phyloP scores from a whole-genome alignment of 1,284 basidiomycete genomes.

The Cryptococcus amylolentus region DNA sequence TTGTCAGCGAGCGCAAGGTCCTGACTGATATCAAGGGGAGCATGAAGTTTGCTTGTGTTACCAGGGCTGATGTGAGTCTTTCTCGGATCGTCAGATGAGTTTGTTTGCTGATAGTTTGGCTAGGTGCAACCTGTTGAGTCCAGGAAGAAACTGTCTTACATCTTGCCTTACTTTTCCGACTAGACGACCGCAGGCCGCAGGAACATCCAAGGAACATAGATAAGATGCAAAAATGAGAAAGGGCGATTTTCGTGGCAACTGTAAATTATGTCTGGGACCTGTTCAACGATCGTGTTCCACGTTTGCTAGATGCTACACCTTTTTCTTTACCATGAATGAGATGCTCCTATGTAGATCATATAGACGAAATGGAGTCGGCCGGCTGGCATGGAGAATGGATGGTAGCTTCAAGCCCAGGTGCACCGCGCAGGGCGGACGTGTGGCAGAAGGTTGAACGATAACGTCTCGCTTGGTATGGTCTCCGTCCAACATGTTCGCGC shows the following conservation, averaged over 20 bases:
- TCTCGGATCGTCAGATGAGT: not conserved
- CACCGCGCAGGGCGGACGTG: too few species aligned
- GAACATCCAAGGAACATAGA: not conserved
- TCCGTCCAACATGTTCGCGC: too few species aligned
- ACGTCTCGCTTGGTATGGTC: too few species aligned
- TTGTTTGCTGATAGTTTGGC: conserved; percentile 1
- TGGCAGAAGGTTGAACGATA: too few species aligned
- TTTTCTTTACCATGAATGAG: too few species aligned
- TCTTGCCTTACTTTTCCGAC: conserved; percentile 61
- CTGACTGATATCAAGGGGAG: conserved; percentile 67
- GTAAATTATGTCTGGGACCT: too few species aligned
- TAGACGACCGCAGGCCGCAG: not conserved
- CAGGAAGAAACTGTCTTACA: conserved; percentile 67
- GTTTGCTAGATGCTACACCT: too few species aligned
- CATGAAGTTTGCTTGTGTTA: conserved; percentile 85
- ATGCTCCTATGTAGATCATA: too few species aligned
- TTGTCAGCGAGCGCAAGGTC: conserved; percentile 56
- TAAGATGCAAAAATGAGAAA: not conserved
- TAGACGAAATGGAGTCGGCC: too few species aligned
- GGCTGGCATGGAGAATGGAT: too few species aligned
- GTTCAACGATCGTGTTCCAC: too few species aligned
- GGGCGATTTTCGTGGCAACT: not conserved
- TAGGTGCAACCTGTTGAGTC: conserved; percentile 63
- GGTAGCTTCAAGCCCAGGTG: too few species aligned
- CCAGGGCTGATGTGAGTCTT: conserved; percentile 54